phyloP scores from a whole-genome alignment of 129 eudicot species.

The Arctium lappa region DNA sequence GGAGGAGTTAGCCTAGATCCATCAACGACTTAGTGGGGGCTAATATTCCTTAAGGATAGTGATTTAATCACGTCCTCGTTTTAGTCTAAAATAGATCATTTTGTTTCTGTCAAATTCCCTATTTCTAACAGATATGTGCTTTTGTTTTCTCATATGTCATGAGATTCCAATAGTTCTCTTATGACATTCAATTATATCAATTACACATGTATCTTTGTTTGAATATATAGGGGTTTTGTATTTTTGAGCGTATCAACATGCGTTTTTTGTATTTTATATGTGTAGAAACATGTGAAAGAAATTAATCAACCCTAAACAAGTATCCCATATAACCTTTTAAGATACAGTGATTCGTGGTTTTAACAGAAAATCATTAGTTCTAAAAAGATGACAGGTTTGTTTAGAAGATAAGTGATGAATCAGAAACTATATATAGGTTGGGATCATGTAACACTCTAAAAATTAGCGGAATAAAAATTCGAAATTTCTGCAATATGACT shows the following conservation, averaged over 20 bases:
- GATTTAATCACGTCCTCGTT: too few relatives aligned
- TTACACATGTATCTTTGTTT: not conserved
- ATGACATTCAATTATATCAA: not conserved
- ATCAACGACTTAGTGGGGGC: too few relatives aligned
- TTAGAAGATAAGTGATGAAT: not conserved
- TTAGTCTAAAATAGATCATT: too few relatives aligned
- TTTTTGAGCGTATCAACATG: too few relatives aligned
- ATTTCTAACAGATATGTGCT: not conserved
- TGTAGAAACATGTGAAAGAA: not conserved
- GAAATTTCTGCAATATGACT: too few relatives aligned
- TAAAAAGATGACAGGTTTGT: not conserved
- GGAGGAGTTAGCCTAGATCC: too few relatives aligned
- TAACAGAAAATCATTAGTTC: not conserved
- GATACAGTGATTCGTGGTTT: not conserved
- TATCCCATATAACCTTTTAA: not conserved
- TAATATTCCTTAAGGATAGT: too few relatives aligned
- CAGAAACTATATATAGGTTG: not conserved
- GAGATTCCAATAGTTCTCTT: not conserved
- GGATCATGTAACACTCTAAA: too few relatives aligned
- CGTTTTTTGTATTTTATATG: too few relatives aligned
- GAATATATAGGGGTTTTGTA: not conserved
- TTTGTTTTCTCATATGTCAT: not conserved
- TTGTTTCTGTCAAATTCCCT: too few relatives aligned
- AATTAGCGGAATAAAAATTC: too few relatives aligned
- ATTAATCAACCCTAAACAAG: not conserved